These are phyloP conservation scores for Lasiosphaeria miniovina DNA, from an alignment of 495 filamentous ascomycete species.

Conservation along the genomic window DNA sequence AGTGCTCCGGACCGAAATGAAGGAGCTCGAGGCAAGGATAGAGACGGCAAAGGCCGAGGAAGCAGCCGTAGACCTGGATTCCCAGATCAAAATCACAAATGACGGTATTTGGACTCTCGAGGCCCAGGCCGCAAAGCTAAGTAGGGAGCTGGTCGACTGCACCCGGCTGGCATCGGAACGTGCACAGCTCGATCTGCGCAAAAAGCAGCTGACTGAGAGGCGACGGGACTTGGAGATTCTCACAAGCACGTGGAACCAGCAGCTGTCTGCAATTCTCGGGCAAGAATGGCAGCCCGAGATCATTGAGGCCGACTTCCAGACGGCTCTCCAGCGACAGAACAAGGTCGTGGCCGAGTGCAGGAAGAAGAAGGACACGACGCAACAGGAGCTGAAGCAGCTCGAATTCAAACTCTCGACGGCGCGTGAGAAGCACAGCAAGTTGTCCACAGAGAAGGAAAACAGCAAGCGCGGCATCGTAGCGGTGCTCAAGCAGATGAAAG, in stretches of 20 bases:
- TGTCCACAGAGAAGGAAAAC: slow-evolving; percentile 59
- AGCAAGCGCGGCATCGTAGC: slow-evolving; percentile 49
- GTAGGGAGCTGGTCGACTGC: slow-evolving; percentile 72
- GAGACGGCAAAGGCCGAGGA: slow-evolving; percentile 59
- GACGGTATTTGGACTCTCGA: slow-evolving; percentile 63
- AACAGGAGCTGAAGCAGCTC: slow-evolving; percentile 70
- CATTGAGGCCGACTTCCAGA: slow-evolving; percentile 71
- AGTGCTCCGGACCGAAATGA: slow-evolving; percentile 65
- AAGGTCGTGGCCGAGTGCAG: slow-evolving; percentile 56
- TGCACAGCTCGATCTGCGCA: slow-evolving; percentile 73
- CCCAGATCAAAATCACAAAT: slow-evolving; percentile 60
- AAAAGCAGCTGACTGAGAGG: slow-evolving; percentile 69
- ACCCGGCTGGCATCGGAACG: slow-evolving; percentile 74
- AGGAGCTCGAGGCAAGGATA: slow-evolving; percentile 64
- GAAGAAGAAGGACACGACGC: slow-evolving; percentile 63
- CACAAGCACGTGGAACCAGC: slow-evolving; percentile 66
- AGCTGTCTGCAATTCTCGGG: slow-evolving; percentile 61
- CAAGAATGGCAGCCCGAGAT: slow-evolving; percentile 63
- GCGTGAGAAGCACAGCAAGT: slow-evolving; percentile 59
- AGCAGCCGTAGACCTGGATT: slow-evolving; percentile 62
- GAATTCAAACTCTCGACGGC: slow-evolving; percentile 70
- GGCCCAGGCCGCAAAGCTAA: slow-evolving; percentile 62
- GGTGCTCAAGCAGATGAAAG: slow-evolving; percentile 38
- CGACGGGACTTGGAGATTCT: slow-evolving; percentile 72
- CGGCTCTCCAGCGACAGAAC: slow-evolving; percentile 54